Base-by-base conservation (phyloP, 176 grass and related monocot species). In the Cenchrus fungigraminus region DNA sequence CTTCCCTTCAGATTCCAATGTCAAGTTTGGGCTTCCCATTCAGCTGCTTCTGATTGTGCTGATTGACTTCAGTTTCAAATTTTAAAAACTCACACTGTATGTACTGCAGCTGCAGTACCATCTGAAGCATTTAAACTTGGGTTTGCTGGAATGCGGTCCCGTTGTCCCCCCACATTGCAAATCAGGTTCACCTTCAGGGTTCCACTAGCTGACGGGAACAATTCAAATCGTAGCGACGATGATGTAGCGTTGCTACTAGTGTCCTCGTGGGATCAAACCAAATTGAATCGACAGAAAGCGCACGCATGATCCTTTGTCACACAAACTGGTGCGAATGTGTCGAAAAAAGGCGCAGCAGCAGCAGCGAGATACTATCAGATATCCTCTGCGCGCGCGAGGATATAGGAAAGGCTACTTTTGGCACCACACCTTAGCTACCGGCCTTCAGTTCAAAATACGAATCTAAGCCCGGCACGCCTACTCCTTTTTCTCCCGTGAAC, bases 41-140 rank as follows among this genome's bases (percentile, higher is more conserved):
- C 50, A 47, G 13, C 14, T 12, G 42, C 1, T 19, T 7, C 65
- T 20, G 66, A 47, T 71, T 44, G n/a, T 22, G 61, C 71, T 14
- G 65, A 51, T 82, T 82, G 58, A 73, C 58, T 73, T 63, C 4
- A 1, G 69, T 54, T 89, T 54, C 34, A 89, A 71, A 82, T 65
- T 89, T 78, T 25, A 25, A 25, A 31, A 68, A 77, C 50, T 6
- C 65, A 28, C 16, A 10, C 37, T 40, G 37, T 40, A 40, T 15
- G 28, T 25, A 20, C 9, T 11, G 9, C 12, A 6, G 34, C 9
- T 4, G 10, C 52, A 20, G 31, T 34, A 76, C 51, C 19, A 5
- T 12, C 20, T 10, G 45, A 50, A 16, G 25, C 47, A 53, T 53
- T 73, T 73, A 31, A 73, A 54, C 50, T 20, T 10, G 29, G 73